Evolutionary conservation across 441 rosid genomes (phyloP).

Genomic region (Cnidoscolus chayamansa): DNA sequence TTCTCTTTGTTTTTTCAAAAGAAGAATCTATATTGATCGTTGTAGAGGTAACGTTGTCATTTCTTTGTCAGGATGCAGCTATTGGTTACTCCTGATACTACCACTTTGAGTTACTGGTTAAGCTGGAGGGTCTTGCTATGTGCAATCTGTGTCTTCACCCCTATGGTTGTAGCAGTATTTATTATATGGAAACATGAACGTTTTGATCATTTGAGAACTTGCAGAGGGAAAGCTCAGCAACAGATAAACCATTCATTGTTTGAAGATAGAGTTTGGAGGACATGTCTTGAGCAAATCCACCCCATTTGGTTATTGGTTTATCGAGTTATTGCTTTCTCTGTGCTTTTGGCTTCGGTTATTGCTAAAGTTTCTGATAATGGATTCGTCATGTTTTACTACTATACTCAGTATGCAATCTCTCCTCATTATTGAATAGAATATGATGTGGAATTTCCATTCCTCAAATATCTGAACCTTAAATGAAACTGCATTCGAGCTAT

Average conservation of each 20-base stretch:
- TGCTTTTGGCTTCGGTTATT: constrained; percentile 49
- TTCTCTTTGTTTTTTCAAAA: not conserved
- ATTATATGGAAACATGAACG: constrained; percentile 64
- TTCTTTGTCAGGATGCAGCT: constrained; percentile 41
- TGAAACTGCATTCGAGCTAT: too few relatives aligned
- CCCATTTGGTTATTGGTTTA: constrained; percentile 90
- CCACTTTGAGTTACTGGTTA: constrained; percentile 47
- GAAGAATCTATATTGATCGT: not conserved
- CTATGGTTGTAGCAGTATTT: constrained; percentile 30
- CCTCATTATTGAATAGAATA: not conserved
- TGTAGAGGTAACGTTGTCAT: constrained; percentile 13
- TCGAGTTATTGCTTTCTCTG: constrained; percentile 55
- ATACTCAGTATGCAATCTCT: constrained; percentile 67
- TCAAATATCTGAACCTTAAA: too few relatives aligned
- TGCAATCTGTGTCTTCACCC: constrained; percentile 42
- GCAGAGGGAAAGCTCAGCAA: constrained; percentile 30
- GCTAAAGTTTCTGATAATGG: constrained; percentile 53
- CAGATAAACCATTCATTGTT: constrained; percentile 21
- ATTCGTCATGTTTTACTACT: constrained; percentile 63
- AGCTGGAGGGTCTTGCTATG: constrained; percentile 65
- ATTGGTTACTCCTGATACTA: constrained; percentile 33
- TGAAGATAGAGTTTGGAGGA: constrained; percentile 71
- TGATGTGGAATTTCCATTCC: not conserved
- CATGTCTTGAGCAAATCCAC: constrained; percentile 71
- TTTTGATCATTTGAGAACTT: constrained; percentile 24